These are phyloP conservation scores for Bretschneidera sinensis DNA, from an alignment of 345 rosid species.

Conservation along the genomic window DNA sequence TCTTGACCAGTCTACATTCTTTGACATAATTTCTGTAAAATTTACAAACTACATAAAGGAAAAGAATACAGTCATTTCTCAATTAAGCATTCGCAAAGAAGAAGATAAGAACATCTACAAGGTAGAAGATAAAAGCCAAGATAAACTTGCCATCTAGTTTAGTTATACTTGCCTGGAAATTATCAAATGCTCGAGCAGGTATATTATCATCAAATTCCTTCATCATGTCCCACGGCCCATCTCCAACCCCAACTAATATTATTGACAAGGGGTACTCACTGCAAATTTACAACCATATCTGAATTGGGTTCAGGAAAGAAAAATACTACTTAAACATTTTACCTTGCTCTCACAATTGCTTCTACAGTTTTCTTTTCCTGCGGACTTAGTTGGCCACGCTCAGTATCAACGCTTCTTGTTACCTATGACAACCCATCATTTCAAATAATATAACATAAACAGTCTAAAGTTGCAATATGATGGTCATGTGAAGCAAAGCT, in stretches of 20 bases:
- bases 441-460: not conserved
- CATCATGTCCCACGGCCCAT: slow-evolving; percentile 70
- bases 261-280: slow-evolving; percentile 52
- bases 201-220: slow-evolving; percentile 55
- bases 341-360: slow-evolving; percentile 56
- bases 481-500: no score
- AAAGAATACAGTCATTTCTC: not conserved
- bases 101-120: not conserved
- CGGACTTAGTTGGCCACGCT: slow-evolving; percentile 38
- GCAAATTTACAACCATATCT: slow-evolving; percentile 16
- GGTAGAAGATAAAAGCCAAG: not conserved
- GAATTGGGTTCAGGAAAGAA: not conserved
- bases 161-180: slow-evolving; percentile 40
- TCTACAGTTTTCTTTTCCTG: slow-evolving; percentile 50
- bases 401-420: slow-evolving; percentile 53
- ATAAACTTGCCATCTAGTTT: not conserved
- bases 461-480: not conserved
- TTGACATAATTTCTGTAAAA: slow-evolving; percentile 61
- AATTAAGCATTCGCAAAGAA: not conserved
- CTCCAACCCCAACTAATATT: slow-evolving; percentile 55
- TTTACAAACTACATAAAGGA: slow-evolving; percentile 64
- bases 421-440: slow-evolving; percentile 26
- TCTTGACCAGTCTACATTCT: slow-evolving; percentile 35
- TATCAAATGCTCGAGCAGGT: slow-evolving; percentile 54
- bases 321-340: slow-evolving; percentile 2